Evolutionary conservation across 2,329 filamentous ascomycete species (phyloP), one percentile per base, ranked within the genome.

Genomic region (Diaporthe helianthi): DNA sequence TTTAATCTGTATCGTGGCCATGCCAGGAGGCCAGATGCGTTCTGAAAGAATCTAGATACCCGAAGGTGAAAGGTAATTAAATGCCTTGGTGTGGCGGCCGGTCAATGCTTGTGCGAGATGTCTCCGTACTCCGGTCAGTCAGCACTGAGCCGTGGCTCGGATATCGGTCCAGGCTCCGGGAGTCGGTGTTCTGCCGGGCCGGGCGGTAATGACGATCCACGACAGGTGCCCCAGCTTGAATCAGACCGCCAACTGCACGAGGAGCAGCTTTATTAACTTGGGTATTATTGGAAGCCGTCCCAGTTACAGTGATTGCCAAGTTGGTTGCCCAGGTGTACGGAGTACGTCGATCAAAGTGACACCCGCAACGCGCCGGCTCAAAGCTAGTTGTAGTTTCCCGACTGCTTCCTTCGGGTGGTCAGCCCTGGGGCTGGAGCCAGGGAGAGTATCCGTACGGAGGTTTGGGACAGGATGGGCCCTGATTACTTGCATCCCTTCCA

Each of bases 401-500:
- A 24, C 15, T 47, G 26, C 47, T n/a, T 15, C 24, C n/a, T 33
- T 24, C 36, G 31, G 64, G 41, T 55, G 52, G 52, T 67, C 64
- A 67, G 64, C 64, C 64, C 52, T 67, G 64, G 22, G 31, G 12
- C 52, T 67, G 64, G 64, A n/a, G 47, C 52, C 52, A 36, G 38
- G 8, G n/a, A 22, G 47, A 65, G 31, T n/a, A n/a, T n/a, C n/a
- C n/a, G n/a, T n/a, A n/a, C n/a, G n/a, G n/a, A n/a, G n/a, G n/a
- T 26, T 31, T 7, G 33, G 31, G 47, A 22, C n/a, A 33, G 26
- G 15, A 36, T 17, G 46, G 52, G 52, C 41, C 22, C 10, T 26
- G 41, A 41, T 47, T 15, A 36, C 51, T 26, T 31, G 38, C 47
- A n/a, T 10, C 19, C 33, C 41, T 52, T 38, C 9, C 33, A 52